Conservation (phyloP, 441 rosid genomes). For the Cnidoscolus chayamansa region DNA sequence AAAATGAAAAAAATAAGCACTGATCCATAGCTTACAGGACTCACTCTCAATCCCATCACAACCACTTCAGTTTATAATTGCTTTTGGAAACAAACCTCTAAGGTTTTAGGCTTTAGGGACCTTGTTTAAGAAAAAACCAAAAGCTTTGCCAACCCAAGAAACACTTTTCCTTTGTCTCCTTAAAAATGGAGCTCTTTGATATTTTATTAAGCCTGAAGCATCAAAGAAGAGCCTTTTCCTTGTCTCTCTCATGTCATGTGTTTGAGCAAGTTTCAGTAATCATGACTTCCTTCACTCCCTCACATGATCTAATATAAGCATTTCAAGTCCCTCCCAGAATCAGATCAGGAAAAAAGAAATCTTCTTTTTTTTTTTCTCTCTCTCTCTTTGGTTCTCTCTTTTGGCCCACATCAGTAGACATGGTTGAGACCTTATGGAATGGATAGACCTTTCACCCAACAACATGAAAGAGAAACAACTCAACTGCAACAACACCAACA, state of each 20-base stretch:
- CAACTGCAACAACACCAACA: slow-evolving; percentile 21
- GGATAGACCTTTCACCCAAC: slow-evolving; percentile 50
- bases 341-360: slow-evolving; percentile 2
- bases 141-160: slow-evolving; percentile 26
- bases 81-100: not conserved
- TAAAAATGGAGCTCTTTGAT: not conserved
- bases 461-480: slow-evolving; percentile 33
- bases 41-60: slow-evolving; percentile 24
- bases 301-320: slow-evolving; percentile 26
- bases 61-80: not conserved
- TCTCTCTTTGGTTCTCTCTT: slow-evolving; percentile 6
- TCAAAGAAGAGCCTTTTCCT: slow-evolving; percentile 34
- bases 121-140: slow-evolving; percentile 24
- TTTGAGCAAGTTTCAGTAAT: slow-evolving; percentile 39
- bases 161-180: not conserved
- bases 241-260: slow-evolving; percentile 38
- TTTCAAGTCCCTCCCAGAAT: slow-evolving; percentile 22
- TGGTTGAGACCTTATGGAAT: slow-evolving; percentile 40
- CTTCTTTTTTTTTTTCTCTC: not conserved
- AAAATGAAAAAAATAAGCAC: not conserved
- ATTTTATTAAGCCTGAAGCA: not conserved
- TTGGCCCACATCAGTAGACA: slow-evolving; percentile 31
- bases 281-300: slow-evolving; percentile 25
- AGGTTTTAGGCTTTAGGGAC: slow-evolving; percentile 8
- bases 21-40: slow-evolving; percentile 49